A percentile compares a stretch with the other conserved stretches of the same genome.
phyloP scores from a whole-genome alignment of 2,329 filamentous ascomycete species.

The Cordyceps sp. region DNA sequence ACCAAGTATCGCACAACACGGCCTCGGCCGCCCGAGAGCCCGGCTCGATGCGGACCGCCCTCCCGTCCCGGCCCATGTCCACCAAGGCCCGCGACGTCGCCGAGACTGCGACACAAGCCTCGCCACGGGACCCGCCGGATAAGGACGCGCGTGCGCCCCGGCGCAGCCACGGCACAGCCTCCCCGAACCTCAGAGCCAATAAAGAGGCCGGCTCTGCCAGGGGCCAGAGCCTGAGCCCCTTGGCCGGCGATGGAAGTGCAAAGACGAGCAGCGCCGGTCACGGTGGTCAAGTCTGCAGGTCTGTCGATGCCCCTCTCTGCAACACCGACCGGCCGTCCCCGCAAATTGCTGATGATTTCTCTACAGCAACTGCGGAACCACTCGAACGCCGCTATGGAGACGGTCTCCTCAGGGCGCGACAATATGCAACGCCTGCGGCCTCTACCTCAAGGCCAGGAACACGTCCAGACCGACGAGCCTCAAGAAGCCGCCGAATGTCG shows the following conservation, averaged over 20 bases:
- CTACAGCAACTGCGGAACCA: conserved; percentile 81
- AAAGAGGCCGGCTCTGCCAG: conserved; percentile 9
- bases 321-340: too few species aligned
- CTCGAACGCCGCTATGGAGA: conserved; percentile 85
- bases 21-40: conserved; percentile 12
- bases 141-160: conserved; percentile 6
- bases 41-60: conserved; percentile 16
- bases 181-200: conserved; percentile 10
- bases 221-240: conserved; percentile 12
- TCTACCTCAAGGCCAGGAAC: conserved; percentile 89
- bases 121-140: conserved; percentile 6
- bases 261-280: conserved; percentile 17
- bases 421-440: conserved; percentile 93
- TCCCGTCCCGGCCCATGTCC: conserved; percentile 20
- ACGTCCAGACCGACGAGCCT: conserved; percentile 78
- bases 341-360: too few species aligned
- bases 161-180: conserved; percentile 9
- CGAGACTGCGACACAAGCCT: conserved; percentile 1
- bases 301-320: too few species aligned
- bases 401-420: conserved; percentile 83
- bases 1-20: conserved; percentile 11
- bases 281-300: conserved; percentile 58
- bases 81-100: conserved; percentile 12
- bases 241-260: conserved; percentile 3
- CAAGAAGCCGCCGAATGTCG: conserved; percentile 52